A percentile compares a stretch with the other conserved stretches of the same genome.
These are phyloP conservation scores for Microdochium trichocladiopsis DNA, from an alignment of 2,329 filamentous ascomycete genomes.

Conservation along the genomic window DNA sequence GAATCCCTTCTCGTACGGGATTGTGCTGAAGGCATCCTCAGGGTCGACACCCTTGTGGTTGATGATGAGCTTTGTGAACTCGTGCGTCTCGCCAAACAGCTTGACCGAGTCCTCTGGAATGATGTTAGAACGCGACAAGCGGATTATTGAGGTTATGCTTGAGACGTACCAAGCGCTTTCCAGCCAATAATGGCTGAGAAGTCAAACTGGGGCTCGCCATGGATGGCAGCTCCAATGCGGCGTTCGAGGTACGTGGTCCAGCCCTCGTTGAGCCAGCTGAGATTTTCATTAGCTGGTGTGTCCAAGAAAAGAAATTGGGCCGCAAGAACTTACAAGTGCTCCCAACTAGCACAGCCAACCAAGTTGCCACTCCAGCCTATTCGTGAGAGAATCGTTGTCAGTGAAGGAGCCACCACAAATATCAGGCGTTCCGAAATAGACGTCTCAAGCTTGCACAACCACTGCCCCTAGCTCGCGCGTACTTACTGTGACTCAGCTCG, in stretches of 20 bases:
- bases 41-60: conserved; percentile 87
- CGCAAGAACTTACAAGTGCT: conserved; percentile 56
- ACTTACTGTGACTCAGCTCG: conserved; percentile 37
- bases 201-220: conserved; percentile 80
- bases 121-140: conserved; percentile 2
- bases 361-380: conserved; percentile 78
- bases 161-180: conserved; percentile 62
- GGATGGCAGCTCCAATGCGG: conserved; percentile 67
- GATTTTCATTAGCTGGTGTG: conserved; percentile 2
- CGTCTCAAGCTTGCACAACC: too few species aligned
- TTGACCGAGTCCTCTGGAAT: conserved; percentile 64
- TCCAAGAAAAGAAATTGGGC: background rate
- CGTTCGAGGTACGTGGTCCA: conserved; percentile 96
- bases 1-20: conserved; percentile 97
- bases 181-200: conserved; percentile 96
- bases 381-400: background rate
- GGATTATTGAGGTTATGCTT: background rate
- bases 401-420: too few species aligned
- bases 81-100: conserved; percentile 73
- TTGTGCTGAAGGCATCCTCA: conserved; percentile 86
- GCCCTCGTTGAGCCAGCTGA: conserved; percentile 64
- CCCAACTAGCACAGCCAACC: conserved; percentile 72
- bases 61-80: conserved; percentile 87
- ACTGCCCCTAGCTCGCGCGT: background rate
- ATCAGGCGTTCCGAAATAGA: too few species aligned